A percentile compares a stretch with the other conserved stretches of the same genome.
Conservation (phyloP, 108 stramenopile species). For the Nannochloropsis oceanica region DNA sequence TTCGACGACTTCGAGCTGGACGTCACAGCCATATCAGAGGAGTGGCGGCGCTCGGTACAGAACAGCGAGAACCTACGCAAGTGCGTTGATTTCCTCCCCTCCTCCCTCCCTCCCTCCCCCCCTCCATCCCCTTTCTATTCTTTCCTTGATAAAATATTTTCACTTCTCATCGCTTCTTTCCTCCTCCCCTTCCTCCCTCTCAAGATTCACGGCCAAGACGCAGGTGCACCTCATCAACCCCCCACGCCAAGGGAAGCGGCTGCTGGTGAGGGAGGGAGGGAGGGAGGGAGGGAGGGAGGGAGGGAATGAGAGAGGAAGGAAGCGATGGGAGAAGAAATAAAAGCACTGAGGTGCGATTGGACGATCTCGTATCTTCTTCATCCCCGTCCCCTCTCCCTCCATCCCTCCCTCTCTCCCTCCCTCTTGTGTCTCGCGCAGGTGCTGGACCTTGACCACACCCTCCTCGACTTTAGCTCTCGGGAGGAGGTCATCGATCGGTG, state of each 20-base stretch:
- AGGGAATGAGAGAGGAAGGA: background rate
- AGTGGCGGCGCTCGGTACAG: background rate
- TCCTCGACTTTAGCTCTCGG: constrained; percentile 63
- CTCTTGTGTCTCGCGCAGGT: constrained; percentile 3
- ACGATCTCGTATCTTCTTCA: too few species aligned
- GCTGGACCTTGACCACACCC: constrained; percentile 83
- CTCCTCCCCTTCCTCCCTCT: background rate
- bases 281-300: background rate
- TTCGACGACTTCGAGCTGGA: constrained; percentile 18
- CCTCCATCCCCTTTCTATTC: background rate
- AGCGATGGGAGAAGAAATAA: background rate
- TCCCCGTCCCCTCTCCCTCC: background rate
- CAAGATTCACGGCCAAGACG: background rate
- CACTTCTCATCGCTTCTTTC: background rate
- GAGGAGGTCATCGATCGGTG: background rate
- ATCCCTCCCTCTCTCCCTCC: background rate
- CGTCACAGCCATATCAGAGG: constrained; percentile 6
- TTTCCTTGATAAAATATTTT: background rate
- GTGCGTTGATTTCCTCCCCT: background rate
- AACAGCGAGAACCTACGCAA: background rate
- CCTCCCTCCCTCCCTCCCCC: background rate
- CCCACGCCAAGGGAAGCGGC: constrained; percentile 48
- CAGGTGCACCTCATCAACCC: background rate
- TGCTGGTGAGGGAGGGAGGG: constrained; percentile 37
- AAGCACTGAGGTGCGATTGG: too few species aligned